These are phyloP conservation scores for Phytophthora nicotianae DNA, from an alignment of 352 stramenopile species.

Conservation along the genomic window DNA sequence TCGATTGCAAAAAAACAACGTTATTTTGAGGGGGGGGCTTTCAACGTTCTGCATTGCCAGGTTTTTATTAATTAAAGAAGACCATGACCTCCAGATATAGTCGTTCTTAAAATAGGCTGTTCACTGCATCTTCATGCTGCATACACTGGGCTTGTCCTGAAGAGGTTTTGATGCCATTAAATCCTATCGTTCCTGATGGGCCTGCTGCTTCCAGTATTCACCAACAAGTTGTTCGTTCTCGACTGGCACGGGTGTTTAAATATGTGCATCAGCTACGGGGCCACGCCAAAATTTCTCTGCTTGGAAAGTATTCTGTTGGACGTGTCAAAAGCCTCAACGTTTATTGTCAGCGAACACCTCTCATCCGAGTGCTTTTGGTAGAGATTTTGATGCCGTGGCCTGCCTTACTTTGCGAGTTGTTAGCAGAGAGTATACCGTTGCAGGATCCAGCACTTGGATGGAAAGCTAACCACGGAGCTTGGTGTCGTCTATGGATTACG, in stretches of 20 bases:
- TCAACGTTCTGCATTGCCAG: too few species aligned
- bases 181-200: neutral
- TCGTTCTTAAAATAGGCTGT: too few species aligned
- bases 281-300: neutral
- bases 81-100: too few species aligned
- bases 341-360: neutral
- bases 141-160: too few species aligned
- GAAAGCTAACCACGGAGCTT: neutral
- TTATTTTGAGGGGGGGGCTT: too few species aligned
- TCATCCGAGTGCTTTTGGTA: neutral
- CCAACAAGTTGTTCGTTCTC: neutral
- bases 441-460: neutral
- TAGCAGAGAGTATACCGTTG: neutral
- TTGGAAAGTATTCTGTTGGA: neutral
- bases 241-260: neutral
- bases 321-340: neutral
- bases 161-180: neutral
- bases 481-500: neutral
- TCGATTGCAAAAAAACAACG: too few species aligned
- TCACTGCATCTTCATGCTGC: too few species aligned
- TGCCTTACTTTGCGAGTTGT: neutral
- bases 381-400: neutral
- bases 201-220: neutral
- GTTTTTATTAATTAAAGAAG: too few species aligned
- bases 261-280: neutral